A percentile compares a stretch with the other conserved stretches of the same genome.
Evolutionary conservation across 352 stramenopile species (phyloP).

Genomic region (Globisporangium rhizosaccharum): DNA sequence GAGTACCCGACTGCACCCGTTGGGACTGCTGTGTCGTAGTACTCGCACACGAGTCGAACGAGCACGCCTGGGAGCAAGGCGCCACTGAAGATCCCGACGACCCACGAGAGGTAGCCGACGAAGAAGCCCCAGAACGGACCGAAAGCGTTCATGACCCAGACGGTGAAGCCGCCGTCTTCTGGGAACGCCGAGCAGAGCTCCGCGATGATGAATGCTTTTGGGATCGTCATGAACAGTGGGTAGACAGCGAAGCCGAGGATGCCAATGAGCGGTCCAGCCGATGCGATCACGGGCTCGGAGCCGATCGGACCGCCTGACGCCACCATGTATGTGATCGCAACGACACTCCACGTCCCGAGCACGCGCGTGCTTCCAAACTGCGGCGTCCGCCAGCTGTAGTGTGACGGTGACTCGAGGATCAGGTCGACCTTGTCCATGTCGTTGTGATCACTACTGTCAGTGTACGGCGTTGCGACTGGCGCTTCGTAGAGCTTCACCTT

Average conservation of each 20-base stretch:
- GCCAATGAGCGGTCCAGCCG: slow-evolving; percentile 47
- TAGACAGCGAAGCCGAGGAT: slow-evolving; percentile 50
- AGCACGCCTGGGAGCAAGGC: slow-evolving; percentile 63
- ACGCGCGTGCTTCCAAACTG: slow-evolving; percentile 14
- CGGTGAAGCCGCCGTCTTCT: slow-evolving; percentile 64
- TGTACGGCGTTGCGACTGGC: too few relatives aligned
- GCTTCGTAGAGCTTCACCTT: too few relatives aligned
- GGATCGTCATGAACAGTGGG: slow-evolving; percentile 53
- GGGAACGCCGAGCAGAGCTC: slow-evolving; percentile 71
- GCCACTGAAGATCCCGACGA: slow-evolving; percentile 49
- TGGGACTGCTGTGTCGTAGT: slow-evolving; percentile 23
- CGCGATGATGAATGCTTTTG: slow-evolving; percentile 50
- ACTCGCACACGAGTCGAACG: slow-evolving; percentile 22
- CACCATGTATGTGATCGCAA: slow-evolving; percentile 43
- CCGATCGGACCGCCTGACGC: slow-evolving; percentile 40
- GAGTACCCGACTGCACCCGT: slow-evolving; percentile 17
- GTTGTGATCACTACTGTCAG: slow-evolving; percentile 7
- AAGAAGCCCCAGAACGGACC: slow-evolving; percentile 77
- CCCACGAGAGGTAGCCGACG: slow-evolving; percentile 79
- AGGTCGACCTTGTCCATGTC: slow-evolving; percentile 20
- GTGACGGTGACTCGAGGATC: slow-evolving; percentile 14
- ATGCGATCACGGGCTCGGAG: slow-evolving; percentile 50
- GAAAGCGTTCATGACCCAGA: slow-evolving; percentile 66
- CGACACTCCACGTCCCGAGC: slow-evolving; percentile 29
- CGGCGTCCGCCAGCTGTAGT: background rate